These are phyloP conservation scores for Nephelium lappaceum DNA, from an alignment of 345 rosid species.

Conservation along the genomic window DNA sequence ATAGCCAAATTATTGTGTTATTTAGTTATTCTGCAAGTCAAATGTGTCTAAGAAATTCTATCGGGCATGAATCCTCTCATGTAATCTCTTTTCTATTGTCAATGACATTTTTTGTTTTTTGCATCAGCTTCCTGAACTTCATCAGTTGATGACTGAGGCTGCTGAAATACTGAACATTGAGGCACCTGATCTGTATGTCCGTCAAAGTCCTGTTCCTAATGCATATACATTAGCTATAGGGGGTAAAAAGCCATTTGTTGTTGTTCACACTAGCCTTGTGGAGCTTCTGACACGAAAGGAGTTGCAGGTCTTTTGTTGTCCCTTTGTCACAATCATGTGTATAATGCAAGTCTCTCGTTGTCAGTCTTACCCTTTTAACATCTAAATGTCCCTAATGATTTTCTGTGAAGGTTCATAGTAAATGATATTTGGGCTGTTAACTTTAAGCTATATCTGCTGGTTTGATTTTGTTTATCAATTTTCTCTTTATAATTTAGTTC, in stretches of 20 bases:
- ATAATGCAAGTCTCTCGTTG: neutral
- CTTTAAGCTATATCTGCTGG: neutral
- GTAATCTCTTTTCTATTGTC: slow-evolving; percentile 1
- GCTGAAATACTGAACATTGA: slow-evolving; percentile 75
- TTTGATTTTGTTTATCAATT: neutral
- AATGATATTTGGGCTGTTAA: neutral
- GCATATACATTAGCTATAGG: slow-evolving; percentile 88
- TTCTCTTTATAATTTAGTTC: slow-evolving; percentile 6
- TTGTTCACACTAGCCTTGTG: slow-evolving; percentile 86
- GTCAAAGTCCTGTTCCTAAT: slow-evolving; percentile 93
- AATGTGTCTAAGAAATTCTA: neutral
- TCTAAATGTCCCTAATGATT: neutral
- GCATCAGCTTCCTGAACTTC: slow-evolving; percentile 84
- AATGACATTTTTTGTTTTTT: neutral
- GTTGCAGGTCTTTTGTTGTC: slow-evolving; percentile 66
- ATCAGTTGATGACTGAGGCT: slow-evolving; percentile 80
- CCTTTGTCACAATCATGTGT: slow-evolving; percentile 12
- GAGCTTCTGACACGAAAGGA: slow-evolving; percentile 86
- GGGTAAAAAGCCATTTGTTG: slow-evolving; percentile 92
- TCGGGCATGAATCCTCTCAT: neutral
- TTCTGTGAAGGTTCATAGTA: neutral
- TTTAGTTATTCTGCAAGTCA: neutral
- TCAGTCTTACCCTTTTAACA: neutral
- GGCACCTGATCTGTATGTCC: slow-evolving; percentile 87
- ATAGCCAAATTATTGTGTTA: neutral